A percentile compares a stretch with the other conserved stretches of the same genome.
These are phyloP conservation scores for Pythium aphanidermatum DNA, from an alignment of 352 stramenopile genomes.

Conservation along the genomic window DNA sequence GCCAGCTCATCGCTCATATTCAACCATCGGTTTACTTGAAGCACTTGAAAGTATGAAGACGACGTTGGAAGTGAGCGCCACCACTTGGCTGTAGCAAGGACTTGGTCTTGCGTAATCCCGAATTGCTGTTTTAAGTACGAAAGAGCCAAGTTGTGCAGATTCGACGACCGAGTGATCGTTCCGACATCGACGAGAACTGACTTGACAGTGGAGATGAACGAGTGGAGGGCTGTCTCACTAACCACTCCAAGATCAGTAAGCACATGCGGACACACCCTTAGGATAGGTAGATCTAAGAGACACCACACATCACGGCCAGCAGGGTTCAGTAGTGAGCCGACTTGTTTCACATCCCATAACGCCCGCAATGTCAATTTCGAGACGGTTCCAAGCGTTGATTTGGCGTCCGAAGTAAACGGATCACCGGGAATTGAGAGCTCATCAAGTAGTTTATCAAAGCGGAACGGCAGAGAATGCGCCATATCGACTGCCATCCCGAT, in stretches of 20 bases:
- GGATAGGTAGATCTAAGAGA: conserved; percentile 14
- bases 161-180: conserved; percentile 23
- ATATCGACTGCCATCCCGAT: conserved; percentile 4
- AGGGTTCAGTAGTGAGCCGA: conserved; percentile 45
- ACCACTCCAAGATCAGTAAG: conserved; percentile 36
- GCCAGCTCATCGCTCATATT: conserved; percentile 3
- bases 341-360: conserved; percentile 34
- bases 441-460: neutral
- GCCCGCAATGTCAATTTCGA: conserved; percentile 21
- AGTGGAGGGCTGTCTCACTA: conserved; percentile 12
- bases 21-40: conserved; percentile 36
- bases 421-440: neutral
- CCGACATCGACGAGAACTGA: conserved; percentile 16
- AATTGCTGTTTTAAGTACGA: conserved; percentile 31
- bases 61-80: conserved; percentile 25
- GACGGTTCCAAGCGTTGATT: conserved; percentile 1
- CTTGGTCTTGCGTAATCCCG: conserved; percentile 20
- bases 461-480: neutral
- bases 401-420: neutral
- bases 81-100: conserved; percentile 32
- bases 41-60: conserved; percentile 42
- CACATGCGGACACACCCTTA: conserved; percentile 24
- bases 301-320: conserved; percentile 42
- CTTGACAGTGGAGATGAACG: conserved; percentile 31
- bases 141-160: conserved; percentile 35